Evolutionary conservation across 169 alveolate genomes (phyloP).

Genomic region (Cryptosporidium sp.): DNA sequence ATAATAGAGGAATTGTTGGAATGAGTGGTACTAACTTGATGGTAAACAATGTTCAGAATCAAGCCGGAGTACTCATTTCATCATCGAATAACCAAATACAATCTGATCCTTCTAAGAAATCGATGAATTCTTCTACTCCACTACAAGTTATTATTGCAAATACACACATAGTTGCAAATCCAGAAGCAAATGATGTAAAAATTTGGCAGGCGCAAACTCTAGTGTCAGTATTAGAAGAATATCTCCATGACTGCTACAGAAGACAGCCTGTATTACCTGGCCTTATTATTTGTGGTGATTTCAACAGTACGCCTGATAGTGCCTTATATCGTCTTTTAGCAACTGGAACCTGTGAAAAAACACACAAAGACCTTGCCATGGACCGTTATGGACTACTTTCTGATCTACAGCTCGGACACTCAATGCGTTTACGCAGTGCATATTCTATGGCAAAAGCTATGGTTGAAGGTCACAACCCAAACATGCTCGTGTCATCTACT

Average conservation of each 20-base stretch:
- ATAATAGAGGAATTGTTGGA: slow-evolving; percentile 11
- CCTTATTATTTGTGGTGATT: slow-evolving; percentile 83
- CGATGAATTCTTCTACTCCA: slow-evolving; percentile 24
- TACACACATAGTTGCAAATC: slow-evolving; percentile 84
- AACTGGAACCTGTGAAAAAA: slow-evolving; percentile 81
- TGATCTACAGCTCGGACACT: slow-evolving; percentile 80
- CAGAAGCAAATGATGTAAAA: slow-evolving; percentile 83
- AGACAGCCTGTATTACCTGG: slow-evolving; percentile 81
- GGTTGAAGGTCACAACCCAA: slow-evolving; percentile 69
- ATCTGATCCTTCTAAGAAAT: background rate
- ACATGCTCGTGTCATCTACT: slow-evolving; percentile 27
- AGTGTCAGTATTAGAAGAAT: slow-evolving; percentile 80
- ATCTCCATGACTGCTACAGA: slow-evolving; percentile 77
- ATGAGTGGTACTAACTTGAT: background rate
- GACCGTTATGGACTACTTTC: slow-evolving; percentile 79
- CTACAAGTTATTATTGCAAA: slow-evolving; percentile 81
- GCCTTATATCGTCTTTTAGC: slow-evolving; percentile 83
- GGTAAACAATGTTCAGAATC: slow-evolving; percentile 5
- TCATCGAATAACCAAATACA: slow-evolving; percentile 6
- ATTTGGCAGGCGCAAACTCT: slow-evolving; percentile 85
- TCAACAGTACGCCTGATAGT: slow-evolving; percentile 84
- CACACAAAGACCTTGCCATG: slow-evolving; percentile 80
- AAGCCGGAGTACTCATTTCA: slow-evolving; percentile 10
- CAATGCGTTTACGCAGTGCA: slow-evolving; percentile 81
- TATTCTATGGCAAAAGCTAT: slow-evolving; percentile 80